These are phyloP conservation scores for Suillus placidus DNA, from an alignment of 768 basidiomycete species.

Conservation along the genomic window DNA sequence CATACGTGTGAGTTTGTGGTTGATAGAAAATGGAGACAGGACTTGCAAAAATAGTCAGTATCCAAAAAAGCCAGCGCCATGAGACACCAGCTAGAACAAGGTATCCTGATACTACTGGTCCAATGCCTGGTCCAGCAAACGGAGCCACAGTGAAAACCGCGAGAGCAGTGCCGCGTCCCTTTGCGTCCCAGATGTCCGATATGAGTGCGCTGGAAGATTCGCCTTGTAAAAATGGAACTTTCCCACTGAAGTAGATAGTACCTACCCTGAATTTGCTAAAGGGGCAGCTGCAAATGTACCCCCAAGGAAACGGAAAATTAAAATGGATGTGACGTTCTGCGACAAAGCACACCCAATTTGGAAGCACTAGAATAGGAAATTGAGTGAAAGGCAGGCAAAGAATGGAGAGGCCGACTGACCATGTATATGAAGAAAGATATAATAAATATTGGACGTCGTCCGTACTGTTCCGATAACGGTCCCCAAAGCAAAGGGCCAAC, in stretches of 20 bases:
- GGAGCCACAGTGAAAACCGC: slow-evolving; percentile 66
- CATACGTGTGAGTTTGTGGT: background rate
- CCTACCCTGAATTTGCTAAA: slow-evolving; percentile 67
- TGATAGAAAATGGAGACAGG: background rate
- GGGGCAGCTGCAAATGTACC: slow-evolving; percentile 73
- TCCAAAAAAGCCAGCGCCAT: slow-evolving; percentile 75
- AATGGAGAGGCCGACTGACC: slow-evolving; percentile 33
- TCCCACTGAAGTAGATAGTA: background rate
- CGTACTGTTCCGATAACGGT: slow-evolving; percentile 56
- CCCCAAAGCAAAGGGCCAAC: slow-evolving; percentile 65
- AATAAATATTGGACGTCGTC: slow-evolving; percentile 61
- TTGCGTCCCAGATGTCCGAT: slow-evolving; percentile 64
- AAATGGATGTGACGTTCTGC: slow-evolving; percentile 60
- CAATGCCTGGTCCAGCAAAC: slow-evolving; percentile 67
- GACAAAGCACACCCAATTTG: slow-evolving; percentile 66
- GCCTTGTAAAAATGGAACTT: slow-evolving; percentile 3
- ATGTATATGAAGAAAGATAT: slow-evolving; percentile 58
- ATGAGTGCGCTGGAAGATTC: slow-evolving; percentile 46
- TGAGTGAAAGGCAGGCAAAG: slow-evolving; percentile 1
- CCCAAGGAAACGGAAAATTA: slow-evolving; percentile 71
- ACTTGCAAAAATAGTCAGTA: slow-evolving; percentile 57
- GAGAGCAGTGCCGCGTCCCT: slow-evolving; percentile 63
- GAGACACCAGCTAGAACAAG: slow-evolving; percentile 40
- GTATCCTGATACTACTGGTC: slow-evolving; percentile 56
- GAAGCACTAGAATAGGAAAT: slow-evolving; percentile 44